Evolutionary conservation across 2,329 filamentous ascomycete genomes (phyloP).

Genomic region (Leptographium procerum): DNA sequence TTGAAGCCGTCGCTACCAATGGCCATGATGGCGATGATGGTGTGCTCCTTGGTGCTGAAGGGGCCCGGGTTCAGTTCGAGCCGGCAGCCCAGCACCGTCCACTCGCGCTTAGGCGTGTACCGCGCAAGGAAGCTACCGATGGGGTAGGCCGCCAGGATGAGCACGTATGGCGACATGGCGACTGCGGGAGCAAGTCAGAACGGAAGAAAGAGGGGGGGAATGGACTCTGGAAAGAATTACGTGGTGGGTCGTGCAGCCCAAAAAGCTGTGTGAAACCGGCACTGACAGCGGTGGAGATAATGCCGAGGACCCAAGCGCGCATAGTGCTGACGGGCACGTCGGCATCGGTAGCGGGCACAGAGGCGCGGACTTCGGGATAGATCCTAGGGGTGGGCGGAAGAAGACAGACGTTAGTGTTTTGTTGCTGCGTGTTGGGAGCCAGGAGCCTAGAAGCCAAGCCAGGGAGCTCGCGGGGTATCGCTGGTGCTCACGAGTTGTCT

Average conservation of each 20-base stretch:
- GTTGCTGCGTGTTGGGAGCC: background rate
- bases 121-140: constrained; percentile 48
- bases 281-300: background rate
- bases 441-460: too few species aligned
- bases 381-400: background rate
- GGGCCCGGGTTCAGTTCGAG: constrained; percentile 43
- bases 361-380: constrained; percentile 27
- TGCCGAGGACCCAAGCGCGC: background rate
- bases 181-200: background rate
- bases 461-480: too few species aligned
- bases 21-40: constrained; percentile 48
- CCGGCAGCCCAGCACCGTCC: constrained; percentile 34
- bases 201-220: background rate
- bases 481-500: background rate
- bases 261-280: background rate
- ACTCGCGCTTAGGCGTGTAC: constrained; percentile 35
- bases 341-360: constrained; percentile 32
- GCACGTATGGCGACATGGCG: background rate
- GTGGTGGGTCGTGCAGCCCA: background rate
- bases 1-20: constrained; percentile 40
- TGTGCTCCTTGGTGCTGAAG: constrained; percentile 49
- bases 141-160: constrained; percentile 42
- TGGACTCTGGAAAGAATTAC: too few species aligned
- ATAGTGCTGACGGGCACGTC: background rate
- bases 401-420: background rate